Evolutionary conservation across 2,329 filamentous ascomycete genomes (phyloP).

Genomic region (Venturia carpophila): DNA sequence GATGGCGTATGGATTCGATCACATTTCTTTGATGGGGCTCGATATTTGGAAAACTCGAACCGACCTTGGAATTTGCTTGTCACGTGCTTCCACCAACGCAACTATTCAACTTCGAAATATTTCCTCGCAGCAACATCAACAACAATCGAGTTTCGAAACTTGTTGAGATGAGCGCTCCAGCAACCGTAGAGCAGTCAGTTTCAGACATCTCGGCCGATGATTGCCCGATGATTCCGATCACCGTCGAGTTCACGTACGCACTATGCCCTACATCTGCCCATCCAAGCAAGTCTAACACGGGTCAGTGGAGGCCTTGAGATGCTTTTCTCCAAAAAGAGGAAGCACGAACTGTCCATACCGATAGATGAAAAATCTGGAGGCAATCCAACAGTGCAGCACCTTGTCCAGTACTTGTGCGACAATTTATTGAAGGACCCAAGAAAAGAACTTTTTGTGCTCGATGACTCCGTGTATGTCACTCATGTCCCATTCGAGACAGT

Average conservation of each 20-base stretch:
- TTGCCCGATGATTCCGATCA: constrained; percentile 39
- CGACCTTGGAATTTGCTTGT: not conserved
- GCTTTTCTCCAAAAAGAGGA: constrained; percentile 77
- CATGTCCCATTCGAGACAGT: constrained; percentile 19
- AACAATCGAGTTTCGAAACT: not conserved
- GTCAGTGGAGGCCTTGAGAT: constrained; percentile 84
- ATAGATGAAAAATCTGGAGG: constrained; percentile 50
- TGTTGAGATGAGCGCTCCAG: not conserved
- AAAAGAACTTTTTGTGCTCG: constrained; percentile 82
- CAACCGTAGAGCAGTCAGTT: not conserved
- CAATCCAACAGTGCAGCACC: constrained; percentile 61
- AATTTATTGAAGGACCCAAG: constrained; percentile 78
- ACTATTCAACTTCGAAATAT: too few species aligned
- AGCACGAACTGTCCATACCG: constrained; percentile 63
- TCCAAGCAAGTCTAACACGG: constrained; percentile 19
- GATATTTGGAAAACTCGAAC: not conserved
- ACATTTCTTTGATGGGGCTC: not conserved
- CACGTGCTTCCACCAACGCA: not conserved
- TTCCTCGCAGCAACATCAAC: not conserved
- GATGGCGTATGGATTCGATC: not conserved
- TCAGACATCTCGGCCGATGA: constrained; percentile 20
- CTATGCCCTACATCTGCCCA: constrained; percentile 19
- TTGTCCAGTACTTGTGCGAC: constrained; percentile 72
- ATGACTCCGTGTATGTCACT: constrained; percentile 71
- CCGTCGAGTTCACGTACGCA: constrained; percentile 66